Base-by-base conservation (phyloP, 805 yeast species). In the Sugiyamaella lignohabitans region DNA sequence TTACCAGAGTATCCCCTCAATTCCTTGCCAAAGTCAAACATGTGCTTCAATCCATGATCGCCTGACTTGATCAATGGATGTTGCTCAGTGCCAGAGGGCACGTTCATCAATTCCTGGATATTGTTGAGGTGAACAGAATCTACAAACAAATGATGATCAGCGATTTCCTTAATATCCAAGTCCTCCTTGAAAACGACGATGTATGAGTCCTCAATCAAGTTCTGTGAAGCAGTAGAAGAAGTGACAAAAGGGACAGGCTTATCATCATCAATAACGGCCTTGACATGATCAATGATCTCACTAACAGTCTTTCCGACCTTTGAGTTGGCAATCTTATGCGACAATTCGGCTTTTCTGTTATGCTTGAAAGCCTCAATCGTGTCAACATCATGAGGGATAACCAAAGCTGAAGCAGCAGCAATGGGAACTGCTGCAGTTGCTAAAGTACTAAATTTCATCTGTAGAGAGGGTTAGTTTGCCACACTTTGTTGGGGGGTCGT, bases 1-100 rank as follows among this genome's bases (percentile, higher is more conserved):
- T 73, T 75, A 50, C 96, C 98, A 44, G 89, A 71, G 72, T 89
- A 91, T 55, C 98, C 98, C 51, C 70, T 69, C 62, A 87, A 67
- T 38, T 65, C 53, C 49, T 71, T 80, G 38, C 64, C 63, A 54
- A 87, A 72, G 60, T 75, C 63, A 70, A 84, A 66, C 20, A 54
- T 53, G 43, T 63, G 60, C 52, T 55, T 53, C 45, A 65, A 41
- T 22, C 63, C 62, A 30, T 49, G 42, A 27, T 45, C 40, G 32
- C 48, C 55, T n/a, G 42, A 45, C n/a, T 43, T 30, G 14, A 55
- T 41, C 42, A 61, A 52, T 23, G 58, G 57, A 52, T 62, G 61
- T 55, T 59, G 62, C 23, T 39, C 40, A 27, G 11, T 14, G 68
- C 58, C 67, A 77, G 88, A 56, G 52, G 54, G 59, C 47, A 49